Conservation (phyloP, 176 grass and related monocot genomes). For the Stipa capillata region DNA sequence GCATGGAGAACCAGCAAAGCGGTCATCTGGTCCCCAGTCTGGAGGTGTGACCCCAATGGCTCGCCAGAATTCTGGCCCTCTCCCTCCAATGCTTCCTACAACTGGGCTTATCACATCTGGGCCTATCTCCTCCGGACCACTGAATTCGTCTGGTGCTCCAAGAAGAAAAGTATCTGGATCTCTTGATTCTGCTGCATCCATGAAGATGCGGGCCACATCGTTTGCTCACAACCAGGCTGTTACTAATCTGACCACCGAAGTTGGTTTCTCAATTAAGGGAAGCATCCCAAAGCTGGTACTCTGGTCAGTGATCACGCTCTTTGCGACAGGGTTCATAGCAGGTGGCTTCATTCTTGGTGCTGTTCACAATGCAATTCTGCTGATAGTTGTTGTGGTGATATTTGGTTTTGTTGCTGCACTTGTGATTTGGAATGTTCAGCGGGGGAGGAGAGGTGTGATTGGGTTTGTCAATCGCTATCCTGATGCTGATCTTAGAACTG, state of each 20-base stretch:
- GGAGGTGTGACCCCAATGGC: slow-evolving; percentile 81
- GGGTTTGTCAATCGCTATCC: slow-evolving; percentile 64
- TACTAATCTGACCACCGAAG: slow-evolving; percentile 61
- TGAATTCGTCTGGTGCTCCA: slow-evolving; percentile 70
- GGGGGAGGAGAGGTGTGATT: slow-evolving; percentile 68
- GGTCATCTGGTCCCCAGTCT: slow-evolving; percentile 87
- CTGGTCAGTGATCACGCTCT: slow-evolving; percentile 51
- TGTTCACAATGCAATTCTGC: slow-evolving; percentile 87
- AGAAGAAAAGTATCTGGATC: slow-evolving; percentile 90
- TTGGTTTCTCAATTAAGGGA: slow-evolving; percentile 54
- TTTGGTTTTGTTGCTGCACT: slow-evolving; percentile 63
- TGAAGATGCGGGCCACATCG: slow-evolving; percentile 58
- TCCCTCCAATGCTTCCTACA: slow-evolving; percentile 70
- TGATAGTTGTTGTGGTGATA: slow-evolving; percentile 74
- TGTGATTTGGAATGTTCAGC: slow-evolving; percentile 80
- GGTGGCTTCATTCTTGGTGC: slow-evolving; percentile 92
- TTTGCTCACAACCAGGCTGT: slow-evolving; percentile 82
- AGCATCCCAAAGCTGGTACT: slow-evolving; percentile 68
- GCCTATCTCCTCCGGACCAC: slow-evolving; percentile 75
- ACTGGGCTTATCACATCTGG: slow-evolving; percentile 93
- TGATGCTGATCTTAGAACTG: slow-evolving; percentile 93
- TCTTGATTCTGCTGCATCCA: slow-evolving; percentile 68
- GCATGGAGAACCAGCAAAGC: slow-evolving; percentile 80
- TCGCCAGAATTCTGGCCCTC: slow-evolving; percentile 83
- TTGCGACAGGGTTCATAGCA: slow-evolving; percentile 78